Evolutionary conservation across 352 stramenopile species (phyloP), one percentile per base, ranked within the genome.

Genomic region (Globisporangium abappressorium): DNA sequence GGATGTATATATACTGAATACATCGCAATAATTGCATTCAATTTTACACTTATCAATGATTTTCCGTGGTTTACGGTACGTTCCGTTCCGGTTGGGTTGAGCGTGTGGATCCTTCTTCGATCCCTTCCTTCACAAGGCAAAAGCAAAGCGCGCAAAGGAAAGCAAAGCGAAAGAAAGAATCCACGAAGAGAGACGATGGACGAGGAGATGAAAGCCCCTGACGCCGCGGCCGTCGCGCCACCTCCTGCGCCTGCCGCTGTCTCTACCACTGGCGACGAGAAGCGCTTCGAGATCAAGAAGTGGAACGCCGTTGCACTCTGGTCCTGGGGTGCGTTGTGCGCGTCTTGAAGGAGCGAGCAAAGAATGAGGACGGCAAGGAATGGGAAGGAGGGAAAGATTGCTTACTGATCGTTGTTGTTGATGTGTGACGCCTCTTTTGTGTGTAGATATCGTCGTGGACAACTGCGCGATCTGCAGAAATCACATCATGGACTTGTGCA

Each of bases 231-330:
- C 18, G 53, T 70, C 18, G 66, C 67, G 34, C 54, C 72, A 14
- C 43, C 54, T 24, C 60, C 65, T 28, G 57, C 65, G 33, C 65
- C 65, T 59, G 47, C 57, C 20, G 36, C 28, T 4, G 24, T 58
- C 0, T 33, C 60, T 2, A 33, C 69, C 14, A 34, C 33, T 22
- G 33, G 58, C 33, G 82, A 93, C 51, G 84, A 92, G 70, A 94
- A 94, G 77, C 89, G 97, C 67, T 99, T 99, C 72, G 97, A 99
- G 89, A 99, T 99, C 75, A 99, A 99, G 78, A 99, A 99, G 81
- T 99, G 97, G 97, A 99, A 99, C 80, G 94, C 96, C 14, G 93
- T 99, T 47, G 97, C 97, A 66, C 98, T 99, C 81, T 99, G 98
- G 98, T 98, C 91, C 11, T 99, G 97, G 97, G 97, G 84, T 94